Evolutionary conservation across 768 basidiomycete species (phyloP).

Genomic region (Mycena rosella): DNA sequence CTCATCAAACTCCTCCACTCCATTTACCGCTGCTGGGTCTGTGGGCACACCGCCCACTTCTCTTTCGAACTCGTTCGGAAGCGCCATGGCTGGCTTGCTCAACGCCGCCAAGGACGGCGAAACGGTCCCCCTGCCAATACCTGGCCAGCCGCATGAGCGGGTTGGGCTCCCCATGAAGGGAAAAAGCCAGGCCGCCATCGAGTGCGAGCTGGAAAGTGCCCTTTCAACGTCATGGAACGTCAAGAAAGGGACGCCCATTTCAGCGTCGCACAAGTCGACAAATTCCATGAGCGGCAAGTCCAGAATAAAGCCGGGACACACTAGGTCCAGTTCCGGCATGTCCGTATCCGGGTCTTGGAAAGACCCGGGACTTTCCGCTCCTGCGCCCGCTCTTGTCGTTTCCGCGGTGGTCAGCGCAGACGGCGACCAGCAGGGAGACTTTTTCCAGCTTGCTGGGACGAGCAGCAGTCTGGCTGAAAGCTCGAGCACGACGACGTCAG

Average conservation of each 20-base stretch:
- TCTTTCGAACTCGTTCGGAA: slow-evolving; percentile 61
- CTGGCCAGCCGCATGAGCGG: slow-evolving; percentile 36
- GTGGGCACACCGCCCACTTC: slow-evolving; percentile 73
- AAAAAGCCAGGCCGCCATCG: slow-evolving; percentile 48
- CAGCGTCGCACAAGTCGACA: slow-evolving; percentile 55
- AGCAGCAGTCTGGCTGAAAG: slow-evolving; percentile 39
- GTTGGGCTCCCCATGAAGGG: slow-evolving; percentile 51
- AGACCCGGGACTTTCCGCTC: slow-evolving; percentile 64
- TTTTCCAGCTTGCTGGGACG: slow-evolving; percentile 49
- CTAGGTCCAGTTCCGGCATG: slow-evolving; percentile 54
- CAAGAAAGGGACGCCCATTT: slow-evolving; percentile 50
- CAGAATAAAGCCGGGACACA: slow-evolving; percentile 47
- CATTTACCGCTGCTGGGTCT: slow-evolving; percentile 50
- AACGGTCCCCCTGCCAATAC: slow-evolving; percentile 12
- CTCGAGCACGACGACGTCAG: slow-evolving; percentile 42
- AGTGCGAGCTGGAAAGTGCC: slow-evolving; percentile 48
- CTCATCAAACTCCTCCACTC: slow-evolving; percentile 62
- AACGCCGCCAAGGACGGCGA: slow-evolving; percentile 48
- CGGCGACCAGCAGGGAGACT: slow-evolving; percentile 54
- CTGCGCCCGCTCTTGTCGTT: slow-evolving; percentile 66
- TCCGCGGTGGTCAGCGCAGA: slow-evolving; percentile 62
- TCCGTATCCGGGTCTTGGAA: slow-evolving; percentile 60
- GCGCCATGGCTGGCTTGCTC: slow-evolving; percentile 56
- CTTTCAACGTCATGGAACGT: slow-evolving; percentile 57
- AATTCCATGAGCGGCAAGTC: slow-evolving; percentile 49